Base-by-base conservation (phyloP, 2,329 filamentous ascomycete genomes). In the Beauveria caledonica region DNA sequence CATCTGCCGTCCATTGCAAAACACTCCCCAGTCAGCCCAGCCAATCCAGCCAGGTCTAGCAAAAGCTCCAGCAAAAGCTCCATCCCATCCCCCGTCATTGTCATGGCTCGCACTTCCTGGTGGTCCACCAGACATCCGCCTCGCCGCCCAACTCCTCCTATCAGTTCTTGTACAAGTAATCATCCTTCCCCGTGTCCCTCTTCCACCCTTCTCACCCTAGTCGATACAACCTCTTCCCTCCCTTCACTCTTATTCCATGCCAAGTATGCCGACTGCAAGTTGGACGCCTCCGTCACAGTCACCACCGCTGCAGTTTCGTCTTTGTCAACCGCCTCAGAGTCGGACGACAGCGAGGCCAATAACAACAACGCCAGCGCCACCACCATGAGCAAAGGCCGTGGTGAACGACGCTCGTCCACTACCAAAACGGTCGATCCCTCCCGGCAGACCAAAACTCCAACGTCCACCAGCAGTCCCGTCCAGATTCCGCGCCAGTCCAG, bases 201-300 rank as follows among this genome's bases (percentile, higher is more conserved):
- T 40, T 39, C 36, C 51, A 42, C 51, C 48, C 48, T 50, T 9
- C 36, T 42, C 51, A n/a, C 51, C 33, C 7, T 53, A 3, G 51
- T 53, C 51, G n/a, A 42, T 27, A 42, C 51, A 53, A n/a, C 51
- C 21, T 27, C 51, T 25, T 42, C 51, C 9, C 13, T 42, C 36
- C 8, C 51, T 42, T 48, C 46, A 17, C 45, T 58, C 8, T 17
- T 33, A 29, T n/a, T 58, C 11, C 56, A 11, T 15, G 19, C 46
- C 59, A 64, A 63, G 53, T 63, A 64, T 64, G 63, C 62, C 44
- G 52, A 63, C n/a, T 60, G 62, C 50, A 63, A 58, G 36, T 62
- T 39, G 21, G 58, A 54, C 50, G 11, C 27, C 23, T 21, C 50
- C 19, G 42, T 48, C 48, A 60, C 40, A 25, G 49, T 53, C 42